Evolutionary conservation across 208 protist genomes (phyloP).

Genomic region (Perkinsela sp.): DNA sequence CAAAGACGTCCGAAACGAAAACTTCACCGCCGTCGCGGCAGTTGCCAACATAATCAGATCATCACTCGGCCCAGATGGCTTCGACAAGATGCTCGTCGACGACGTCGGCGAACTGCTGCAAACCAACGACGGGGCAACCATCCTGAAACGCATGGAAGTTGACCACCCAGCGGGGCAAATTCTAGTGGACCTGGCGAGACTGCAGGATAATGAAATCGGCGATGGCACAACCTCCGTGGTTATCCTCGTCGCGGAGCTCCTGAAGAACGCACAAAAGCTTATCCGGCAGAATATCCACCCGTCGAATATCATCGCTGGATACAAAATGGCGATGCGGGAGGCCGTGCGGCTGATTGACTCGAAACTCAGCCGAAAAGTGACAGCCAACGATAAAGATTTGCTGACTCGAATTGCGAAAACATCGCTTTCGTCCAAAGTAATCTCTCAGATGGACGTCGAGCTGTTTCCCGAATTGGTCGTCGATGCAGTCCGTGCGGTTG

Average conservation of each 20-base stretch:
- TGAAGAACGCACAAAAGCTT: constrained; percentile 87
- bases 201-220: constrained; percentile 97
- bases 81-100: constrained; percentile 99
- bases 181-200: constrained; percentile 88
- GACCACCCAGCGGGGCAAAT: constrained; percentile 82
- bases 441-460: constrained; percentile 69
- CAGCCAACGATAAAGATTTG: constrained; percentile 67
- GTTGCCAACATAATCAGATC: constrained; percentile 96
- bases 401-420: constrained; percentile 91
- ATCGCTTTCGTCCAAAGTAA: constrained; percentile 97
- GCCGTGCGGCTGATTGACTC: constrained; percentile 80
- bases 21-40: constrained; percentile 82
- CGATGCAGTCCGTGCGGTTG: constrained; percentile 58
- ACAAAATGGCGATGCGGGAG: constrained; percentile 81
- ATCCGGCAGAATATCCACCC: constrained; percentile 88
- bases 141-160: constrained; percentile 66
- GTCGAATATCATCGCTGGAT: constrained; percentile 93
- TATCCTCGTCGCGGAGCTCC: constrained; percentile 93
- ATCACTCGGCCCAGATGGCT: constrained; percentile 94
- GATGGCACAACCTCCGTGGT: constrained; percentile 98
- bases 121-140: constrained; percentile 98
- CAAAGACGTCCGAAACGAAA: constrained; percentile 79
- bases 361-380: constrained; percentile 39
- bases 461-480: constrained; percentile 90
- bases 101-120: constrained; percentile 95